Base-by-base conservation (phyloP, 2,329 filamentous ascomycete species). In the Bretziella fagacearum region DNA sequence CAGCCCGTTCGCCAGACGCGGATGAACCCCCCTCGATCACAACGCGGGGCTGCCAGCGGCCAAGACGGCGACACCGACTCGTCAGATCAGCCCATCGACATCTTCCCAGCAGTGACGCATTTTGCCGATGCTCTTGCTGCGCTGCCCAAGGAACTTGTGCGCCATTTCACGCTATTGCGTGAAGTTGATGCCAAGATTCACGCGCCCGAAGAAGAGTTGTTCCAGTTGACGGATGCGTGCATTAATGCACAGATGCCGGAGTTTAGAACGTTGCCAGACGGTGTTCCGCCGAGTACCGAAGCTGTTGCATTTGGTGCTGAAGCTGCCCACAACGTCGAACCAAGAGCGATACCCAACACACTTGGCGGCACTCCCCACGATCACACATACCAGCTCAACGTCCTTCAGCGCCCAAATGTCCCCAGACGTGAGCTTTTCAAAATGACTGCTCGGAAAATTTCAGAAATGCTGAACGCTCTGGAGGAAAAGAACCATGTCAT, bases 401-500 rank as follows among this genome's bases (percentile, higher is more conserved):
- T 51, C 30, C 29, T 22, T 23, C 22, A 33, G 11, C 13, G 33
- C 8, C 29, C 35, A 15, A 48, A 51, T 37, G 60, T 81, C 36
- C 71, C 71, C 45, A 75, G 79, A 53, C 77, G 84, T 54, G 74
- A 81, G 56, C 68, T 87, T 35, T 93, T 89, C 59, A 76, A 79
- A 56, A 79, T 84, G 51, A 77, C 89, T 46, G 79, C 85, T 30
- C 71, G 77, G 55, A 80, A 82, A 53, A 79, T 94, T 45, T 76
- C 81, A 54, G 82, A 87, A 55, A 82, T 96, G 69, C 76, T 96
- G 37, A 77, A 85, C 41, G 89, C 87, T 1, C 73, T 96, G 30
- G 91, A 98, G 58, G 91, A 98, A 64, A 98, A 98, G 65, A 94
- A 95, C 55, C 87, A 95, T 55, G 91, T 98, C 55, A 81, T 96